Conservation (phyloP, 805 yeast genomes). For the Saccharomycopsis sp. region DNA sequence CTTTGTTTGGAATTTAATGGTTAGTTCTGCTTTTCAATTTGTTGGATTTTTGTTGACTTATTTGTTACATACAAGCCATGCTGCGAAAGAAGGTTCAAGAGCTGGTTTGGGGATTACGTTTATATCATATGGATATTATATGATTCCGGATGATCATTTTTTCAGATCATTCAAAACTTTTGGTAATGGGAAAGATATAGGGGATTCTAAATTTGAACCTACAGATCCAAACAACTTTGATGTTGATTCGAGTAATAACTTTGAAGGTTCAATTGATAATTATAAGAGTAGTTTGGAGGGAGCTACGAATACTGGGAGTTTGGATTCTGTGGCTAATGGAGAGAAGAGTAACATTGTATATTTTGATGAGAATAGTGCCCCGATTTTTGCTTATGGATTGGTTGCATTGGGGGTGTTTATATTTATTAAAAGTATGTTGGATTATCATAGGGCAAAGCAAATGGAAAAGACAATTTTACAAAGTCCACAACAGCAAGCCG, state of each 20-base stretch:
- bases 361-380: slow-evolving; percentile 21
- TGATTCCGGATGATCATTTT: slow-evolving; percentile 39
- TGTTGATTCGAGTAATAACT: slow-evolving; percentile 26
- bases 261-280: slow-evolving; percentile 26
- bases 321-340: slow-evolving; percentile 4
- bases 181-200: slow-evolving; percentile 16
- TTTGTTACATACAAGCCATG: slow-evolving; percentile 90
- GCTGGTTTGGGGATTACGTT: slow-evolving; percentile 87
- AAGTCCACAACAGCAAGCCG: slow-evolving; percentile 29
- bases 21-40: slow-evolving; percentile 87
- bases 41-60: slow-evolving; percentile 90
- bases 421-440: slow-evolving; percentile 58
- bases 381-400: slow-evolving; percentile 22
- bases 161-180: slow-evolving; percentile 25
- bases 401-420: slow-evolving; percentile 57
- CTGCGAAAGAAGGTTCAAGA: slow-evolving; percentile 91
- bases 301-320: slow-evolving; percentile 15
- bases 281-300: slow-evolving; percentile 24
- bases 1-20: slow-evolving; percentile 83
- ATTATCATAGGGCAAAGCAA: slow-evolving; percentile 67
- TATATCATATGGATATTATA: slow-evolving; percentile 57
- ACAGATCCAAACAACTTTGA: slow-evolving; percentile 52
- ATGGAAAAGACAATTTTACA: slow-evolving; percentile 60
- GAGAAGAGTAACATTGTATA: slow-evolving; percentile 15
- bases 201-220: slow-evolving; percentile 41